Evolutionary conservation across 208 protist genomes (phyloP), one percentile per base, ranked within the genome.

Genomic region (Herpetomonas samuelpessoai): DNA sequence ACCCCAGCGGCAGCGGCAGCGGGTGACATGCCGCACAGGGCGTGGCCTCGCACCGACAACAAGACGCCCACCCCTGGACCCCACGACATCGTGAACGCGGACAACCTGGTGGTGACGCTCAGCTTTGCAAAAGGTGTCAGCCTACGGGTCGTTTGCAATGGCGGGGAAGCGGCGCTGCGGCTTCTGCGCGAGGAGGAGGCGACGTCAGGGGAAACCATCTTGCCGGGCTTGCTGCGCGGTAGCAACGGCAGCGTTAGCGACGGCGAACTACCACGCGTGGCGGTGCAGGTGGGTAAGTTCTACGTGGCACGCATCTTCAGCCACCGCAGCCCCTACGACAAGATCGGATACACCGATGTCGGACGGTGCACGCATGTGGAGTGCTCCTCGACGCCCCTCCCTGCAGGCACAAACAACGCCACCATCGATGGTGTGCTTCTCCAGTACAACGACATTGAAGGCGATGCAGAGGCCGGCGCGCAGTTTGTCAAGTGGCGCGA

Each of bases 261-360:
- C 9, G 9, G 6, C 35, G 35, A 41, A 14, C 35, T 41, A 41
- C 46, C 51, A 3, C 30, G 51, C 12, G 19, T 59, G 1, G 51
- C 47, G 0, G 68, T 74, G 6, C 45, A 60, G 21, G 39, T 84
- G 0, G 81, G 81, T 0, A 53, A 65, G 25, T 58, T 62, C 10
- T 88, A 85, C 57, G 59, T 85, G 7, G 81, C 77, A 0, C 65
- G 76, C 57, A 47, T 85, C 0, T 71, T 65, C 48, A 61, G 63
- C 9, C 65, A 62, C 10, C 51, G 66, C 4, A 85, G 75, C 47
- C 71, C 71, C 9, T 79, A 79, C 63, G 70, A 79, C 39, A 68
- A 76, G 29, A 65, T 79, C 6, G 61, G 70, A 9, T 82, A 76
- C 29, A 59, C 74, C 7, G 77, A 84, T 28, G 66, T 67, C 12